These are phyloP conservation scores for Meyerozyma carpophila DNA, from an alignment of 1,139 yeast genomes.

Conservation along the genomic window DNA sequence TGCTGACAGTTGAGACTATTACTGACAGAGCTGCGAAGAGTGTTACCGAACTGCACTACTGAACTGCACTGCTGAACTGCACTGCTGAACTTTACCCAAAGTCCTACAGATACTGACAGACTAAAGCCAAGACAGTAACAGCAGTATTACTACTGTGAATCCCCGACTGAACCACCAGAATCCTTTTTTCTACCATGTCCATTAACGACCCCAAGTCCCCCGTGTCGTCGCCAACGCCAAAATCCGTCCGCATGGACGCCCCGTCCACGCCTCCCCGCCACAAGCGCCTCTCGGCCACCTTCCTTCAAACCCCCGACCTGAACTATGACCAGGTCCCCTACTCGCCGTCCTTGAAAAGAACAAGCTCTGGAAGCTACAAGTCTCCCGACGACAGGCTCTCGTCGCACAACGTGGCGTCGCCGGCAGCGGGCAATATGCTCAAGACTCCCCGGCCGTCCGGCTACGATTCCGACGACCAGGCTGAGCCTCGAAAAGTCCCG, in stretches of 20 bases:
- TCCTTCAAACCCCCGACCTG: conserved; percentile 32
- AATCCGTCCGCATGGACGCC: not conserved
- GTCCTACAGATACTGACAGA: too few species aligned
- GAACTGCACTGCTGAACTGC: too few species aligned
- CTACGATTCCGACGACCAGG: conserved; percentile 20
- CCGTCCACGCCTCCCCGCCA: conserved; percentile 9
- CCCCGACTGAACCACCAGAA: too few species aligned
- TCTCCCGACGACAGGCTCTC: conserved; percentile 26
- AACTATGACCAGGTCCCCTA: conserved; percentile 21
- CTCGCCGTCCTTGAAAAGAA: conserved; percentile 37
- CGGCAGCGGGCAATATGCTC: conserved; percentile 18
- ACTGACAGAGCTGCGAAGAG: too few species aligned
- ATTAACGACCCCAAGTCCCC: conserved; percentile 2
- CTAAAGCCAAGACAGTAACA: too few species aligned
- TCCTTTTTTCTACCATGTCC: too few species aligned
- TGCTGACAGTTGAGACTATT: too few species aligned
- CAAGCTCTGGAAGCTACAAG: conserved; percentile 24
- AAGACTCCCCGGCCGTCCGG: conserved; percentile 32
- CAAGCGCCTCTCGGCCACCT: conserved; percentile 18
- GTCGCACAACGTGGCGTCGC: conserved; percentile 22
- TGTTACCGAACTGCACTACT: too few species aligned
- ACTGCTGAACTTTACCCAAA: too few species aligned
- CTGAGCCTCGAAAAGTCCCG: conserved; percentile 21
- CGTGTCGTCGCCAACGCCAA: not conserved
- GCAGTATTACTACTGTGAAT: too few species aligned